Percentiles rank a stretch among this genome's conserved stretches.
phyloP scores from a whole-genome alignment of 73 alveolate genomes.

The Symbiodinium pilosum region DNA sequence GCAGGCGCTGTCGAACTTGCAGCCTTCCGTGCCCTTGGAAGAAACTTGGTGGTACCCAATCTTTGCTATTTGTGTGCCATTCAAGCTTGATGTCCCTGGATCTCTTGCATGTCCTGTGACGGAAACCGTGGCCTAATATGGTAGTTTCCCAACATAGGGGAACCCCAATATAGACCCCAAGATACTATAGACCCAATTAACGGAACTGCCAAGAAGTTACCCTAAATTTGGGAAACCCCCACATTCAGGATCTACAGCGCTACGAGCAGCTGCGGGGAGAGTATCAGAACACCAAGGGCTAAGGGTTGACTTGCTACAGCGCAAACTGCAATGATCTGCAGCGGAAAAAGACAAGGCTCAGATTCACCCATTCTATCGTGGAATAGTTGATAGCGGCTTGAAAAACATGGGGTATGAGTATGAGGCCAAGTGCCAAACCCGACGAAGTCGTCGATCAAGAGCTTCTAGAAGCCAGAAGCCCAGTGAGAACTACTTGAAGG shows the following conservation, averaged over 20 bases:
- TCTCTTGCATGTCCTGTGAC: background rate
- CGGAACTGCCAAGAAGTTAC: background rate
- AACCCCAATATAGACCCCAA: too few species aligned
- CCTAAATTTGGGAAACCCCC: background rate
- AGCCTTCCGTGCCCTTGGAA: conserved; percentile 80
- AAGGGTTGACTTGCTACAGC: background rate
- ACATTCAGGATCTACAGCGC: conserved; percentile 59
- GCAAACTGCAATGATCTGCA: background rate
- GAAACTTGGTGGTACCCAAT: background rate
- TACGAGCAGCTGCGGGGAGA: conserved; percentile 83
- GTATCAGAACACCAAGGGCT: conserved; percentile 74
- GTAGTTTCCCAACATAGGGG: too few species aligned
- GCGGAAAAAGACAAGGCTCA: background rate
- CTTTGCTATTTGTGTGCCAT: too few species aligned
- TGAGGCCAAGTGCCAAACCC: conserved; percentile 19
- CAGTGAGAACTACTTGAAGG: background rate
- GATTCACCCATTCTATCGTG: too few species aligned
- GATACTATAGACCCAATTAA: too few species aligned
- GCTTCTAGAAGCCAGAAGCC: conserved; percentile 42
- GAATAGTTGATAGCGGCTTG: background rate
- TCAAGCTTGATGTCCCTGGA: too few species aligned
- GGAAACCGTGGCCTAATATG: too few species aligned
- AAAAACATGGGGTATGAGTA: background rate
- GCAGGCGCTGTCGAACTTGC: conserved; percentile 54
- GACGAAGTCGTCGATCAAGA: conserved; percentile 56